These are phyloP conservation scores for Rozella allomycis DNA, from an alignment of 371 early-diverging fungal genomes.

Conservation along the genomic window DNA sequence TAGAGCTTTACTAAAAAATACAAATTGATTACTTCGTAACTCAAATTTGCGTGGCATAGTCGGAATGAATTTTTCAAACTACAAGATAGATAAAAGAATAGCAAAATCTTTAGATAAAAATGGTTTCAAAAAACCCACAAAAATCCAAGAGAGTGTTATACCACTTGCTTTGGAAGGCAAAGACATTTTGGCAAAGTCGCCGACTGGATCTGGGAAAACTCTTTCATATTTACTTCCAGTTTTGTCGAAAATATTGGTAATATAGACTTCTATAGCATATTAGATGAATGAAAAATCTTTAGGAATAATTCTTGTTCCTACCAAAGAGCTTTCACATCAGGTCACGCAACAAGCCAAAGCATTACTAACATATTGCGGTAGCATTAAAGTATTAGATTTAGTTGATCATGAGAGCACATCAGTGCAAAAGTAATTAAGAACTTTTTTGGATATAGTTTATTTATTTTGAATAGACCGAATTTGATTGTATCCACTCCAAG, in stretches of 20 bases:
- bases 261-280: no score
- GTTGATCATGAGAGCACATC: slow-evolving; percentile 5
- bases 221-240: slow-evolving; percentile 88
- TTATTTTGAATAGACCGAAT: slow-evolving; percentile 60
- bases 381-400: no score
- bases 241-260: slow-evolving; percentile 71
- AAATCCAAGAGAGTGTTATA: slow-evolving; percentile 79
- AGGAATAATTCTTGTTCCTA: slow-evolving; percentile 5
- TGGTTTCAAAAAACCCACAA: slow-evolving; percentile 45
- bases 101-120: no score
- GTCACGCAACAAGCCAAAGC: neutral
- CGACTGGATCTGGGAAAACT: slow-evolving; percentile 98
- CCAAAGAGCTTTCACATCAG: slow-evolving; percentile 6
- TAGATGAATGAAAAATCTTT: slow-evolving; percentile 26
- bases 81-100: no score
- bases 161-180: slow-evolving; percentile 86
- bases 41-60: no score
- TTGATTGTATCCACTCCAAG: slow-evolving; percentile 66
- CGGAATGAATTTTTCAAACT: no score
- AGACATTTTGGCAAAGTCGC: slow-evolving; percentile 89
- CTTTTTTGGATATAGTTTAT: slow-evolving; percentile 24
- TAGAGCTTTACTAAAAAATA: no score
- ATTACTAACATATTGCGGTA: no score
- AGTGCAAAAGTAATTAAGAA: slow-evolving; percentile 30
- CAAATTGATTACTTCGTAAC: no score